Conservation (phyloP, 257 asterid genomes). For the Capsicum chinense region DNA sequence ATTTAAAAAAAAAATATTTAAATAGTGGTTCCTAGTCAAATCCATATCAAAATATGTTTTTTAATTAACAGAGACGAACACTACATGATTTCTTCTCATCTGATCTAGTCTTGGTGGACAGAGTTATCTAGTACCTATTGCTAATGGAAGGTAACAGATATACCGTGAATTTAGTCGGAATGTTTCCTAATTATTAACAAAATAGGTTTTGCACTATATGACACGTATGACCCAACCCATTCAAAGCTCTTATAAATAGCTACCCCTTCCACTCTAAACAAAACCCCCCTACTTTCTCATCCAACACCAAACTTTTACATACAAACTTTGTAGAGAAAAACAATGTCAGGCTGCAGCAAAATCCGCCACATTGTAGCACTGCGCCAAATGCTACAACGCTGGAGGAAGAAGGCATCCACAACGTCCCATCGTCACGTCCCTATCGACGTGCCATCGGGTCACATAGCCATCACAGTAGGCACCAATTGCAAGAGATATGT, state of each 20-base stretch:
- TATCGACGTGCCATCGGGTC: conserved; percentile 55
- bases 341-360: conserved; percentile 54
- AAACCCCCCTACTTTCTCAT: conserved; percentile 26
- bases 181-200: too few species aligned
- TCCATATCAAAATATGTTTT: too few species aligned
- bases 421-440: conserved; percentile 35
- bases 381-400: conserved; percentile 55
- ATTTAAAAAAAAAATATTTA: too few species aligned
- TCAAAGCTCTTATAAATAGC: background rate
- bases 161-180: too few species aligned
- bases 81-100: too few species aligned
- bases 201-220: background rate
- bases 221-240: too few species aligned
- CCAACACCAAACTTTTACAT: background rate
- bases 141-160: too few species aligned
- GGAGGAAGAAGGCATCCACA: conserved; percentile 54
- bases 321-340: background rate
- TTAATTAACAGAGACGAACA: too few species aligned
- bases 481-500: conserved; percentile 44
- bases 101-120: too few species aligned
- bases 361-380: conserved; percentile 54
- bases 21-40: too few species aligned
- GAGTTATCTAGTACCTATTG: too few species aligned
- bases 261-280: background rate
- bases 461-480: conserved; percentile 56